Base-by-base conservation (phyloP, 2,329 filamentous ascomycete genomes). In the Claviceps fusiformis region DNA sequence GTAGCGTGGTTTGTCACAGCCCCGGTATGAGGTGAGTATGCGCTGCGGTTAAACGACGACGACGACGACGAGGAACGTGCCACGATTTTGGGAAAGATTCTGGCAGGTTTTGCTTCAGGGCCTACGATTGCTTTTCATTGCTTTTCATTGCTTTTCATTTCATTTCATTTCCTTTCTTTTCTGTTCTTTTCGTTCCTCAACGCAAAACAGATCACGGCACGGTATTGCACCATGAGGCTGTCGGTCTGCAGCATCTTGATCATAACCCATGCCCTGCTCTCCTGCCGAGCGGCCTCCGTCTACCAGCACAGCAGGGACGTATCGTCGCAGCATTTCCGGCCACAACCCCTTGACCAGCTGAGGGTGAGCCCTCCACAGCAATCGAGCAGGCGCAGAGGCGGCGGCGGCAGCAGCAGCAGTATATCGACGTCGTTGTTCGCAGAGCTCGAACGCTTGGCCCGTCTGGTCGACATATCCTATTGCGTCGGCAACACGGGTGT, bases 401-500 rank as follows among this genome's bases (percentile, higher is more conserved):
- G 31, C 31, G 31, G 31, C 17, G 44, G n/a, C n/a, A 33, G 31
- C 31, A 33, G 31, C 31, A 33, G 31, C 31, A 33, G 55, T 29
- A 60, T 93, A 55, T 83, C 86, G 5, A 64, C 71, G 33, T 64
- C 74, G 29, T 77, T 96, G 58, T 97, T 95, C 71, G 74, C 80
- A 56, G 84, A 88, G 19, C 82, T 98, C 15, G 90, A 96, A 70
- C 87, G 95, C 64, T 76, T 92, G 55, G 82, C 92, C n/a, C 85
- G 91, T 54, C 79, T 97, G 31, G 92, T 96, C 59, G 93, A 98
- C 68, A 93, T 97, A 57, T 77, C 89, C 50, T 97, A 97, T 71
- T 98, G 93, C 69, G 87, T 97, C 56, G 90, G 91, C 58, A 84
- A 80, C 5, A 85, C 87, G 0, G 93, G 92, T 44, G 84, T 98